These are phyloP conservation scores for Suhomyces tanzawaensis DNA, from an alignment of 805 yeast genomes.

Conservation along the genomic window DNA sequence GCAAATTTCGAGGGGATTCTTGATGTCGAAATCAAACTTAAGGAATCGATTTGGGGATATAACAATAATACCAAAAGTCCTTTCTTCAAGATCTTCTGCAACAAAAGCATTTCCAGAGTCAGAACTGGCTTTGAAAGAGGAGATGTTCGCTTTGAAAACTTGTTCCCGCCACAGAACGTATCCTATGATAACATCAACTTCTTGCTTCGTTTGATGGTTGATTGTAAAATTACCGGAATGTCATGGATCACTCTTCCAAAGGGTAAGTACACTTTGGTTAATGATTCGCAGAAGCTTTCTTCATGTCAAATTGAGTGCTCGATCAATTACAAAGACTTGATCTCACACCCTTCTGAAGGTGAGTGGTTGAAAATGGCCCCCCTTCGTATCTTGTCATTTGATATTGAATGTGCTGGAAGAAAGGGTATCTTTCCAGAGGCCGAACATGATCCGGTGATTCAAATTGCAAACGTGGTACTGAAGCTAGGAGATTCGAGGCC, in stretches of 20 bases:
- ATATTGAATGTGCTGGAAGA: slow-evolving; percentile 98
- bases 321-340: slow-evolving; percentile 63
- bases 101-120: slow-evolving; percentile 62
- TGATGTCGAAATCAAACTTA: slow-evolving; percentile 60
- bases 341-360: slow-evolving; percentile 87
- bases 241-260: slow-evolving; percentile 92
- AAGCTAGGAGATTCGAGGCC: slow-evolving; percentile 82
- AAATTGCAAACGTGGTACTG: slow-evolving; percentile 93
- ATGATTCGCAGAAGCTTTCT: slow-evolving; percentile 47
- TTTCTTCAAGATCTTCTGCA: slow-evolving; percentile 73
- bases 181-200: slow-evolving; percentile 91
- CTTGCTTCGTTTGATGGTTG: slow-evolving; percentile 84
- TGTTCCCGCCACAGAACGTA: slow-evolving; percentile 59
- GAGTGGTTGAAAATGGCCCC: slow-evolving; percentile 95
- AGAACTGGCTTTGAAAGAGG: slow-evolving; percentile 85
- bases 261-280: slow-evolving; percentile 57
- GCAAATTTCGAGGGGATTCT: slow-evolving; percentile 55
- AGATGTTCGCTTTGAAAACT: slow-evolving; percentile 59
- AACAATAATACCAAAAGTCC: slow-evolving; percentile 75
- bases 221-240: slow-evolving; percentile 92
- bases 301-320: slow-evolving; percentile 83
- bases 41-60: slow-evolving; percentile 93
- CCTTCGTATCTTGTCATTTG: slow-evolving; percentile 86
- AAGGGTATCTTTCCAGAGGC: slow-evolving; percentile 97
- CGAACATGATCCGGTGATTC: slow-evolving; percentile 88